Evolutionary conservation across 2,329 filamentous ascomycete genomes (phyloP).

Genomic region (Arthrobotrys megalospora): DNA sequence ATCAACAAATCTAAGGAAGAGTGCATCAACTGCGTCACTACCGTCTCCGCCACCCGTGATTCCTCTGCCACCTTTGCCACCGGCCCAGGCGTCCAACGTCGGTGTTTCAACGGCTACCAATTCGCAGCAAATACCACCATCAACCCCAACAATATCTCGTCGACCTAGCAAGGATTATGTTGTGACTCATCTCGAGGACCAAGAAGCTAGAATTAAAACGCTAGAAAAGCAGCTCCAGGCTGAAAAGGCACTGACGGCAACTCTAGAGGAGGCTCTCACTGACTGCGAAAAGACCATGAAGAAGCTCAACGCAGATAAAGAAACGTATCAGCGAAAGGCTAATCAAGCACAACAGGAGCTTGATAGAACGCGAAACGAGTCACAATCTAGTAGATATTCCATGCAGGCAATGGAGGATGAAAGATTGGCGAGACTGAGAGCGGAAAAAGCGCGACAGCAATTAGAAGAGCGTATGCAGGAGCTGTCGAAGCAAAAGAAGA

Average conservation of each 20-base stretch:
- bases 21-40: conserved; percentile 82
- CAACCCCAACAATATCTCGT: conserved; percentile 75
- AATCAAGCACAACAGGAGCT: conserved; percentile 64
- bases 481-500: conserved; percentile 89
- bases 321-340: conserved; percentile 92
- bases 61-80: conserved; percentile 90
- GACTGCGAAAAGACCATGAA: conserved; percentile 80
- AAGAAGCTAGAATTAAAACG: conserved; percentile 92
- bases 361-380: conserved; percentile 64
- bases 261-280: conserved; percentile 93
- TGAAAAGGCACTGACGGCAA: conserved; percentile 95
- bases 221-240: conserved; percentile 97
- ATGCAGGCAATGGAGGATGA: conserved; percentile 97
- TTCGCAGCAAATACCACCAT: conserved; percentile 70
- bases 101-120: conserved; percentile 67
- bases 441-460: conserved; percentile 88
- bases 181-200: conserved; percentile 89
- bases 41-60: conserved; percentile 96
- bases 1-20: conserved; percentile 82
- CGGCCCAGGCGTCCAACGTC: conserved; percentile 27
- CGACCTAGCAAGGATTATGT: conserved; percentile 86
- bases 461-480: conserved; percentile 96
- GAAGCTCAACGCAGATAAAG: conserved; percentile 81
- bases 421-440: conserved; percentile 89
- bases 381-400: conserved; percentile 73